Conservation (phyloP, 1,284 basidiomycete genomes). For the Leccinum fuscescens region DNA sequence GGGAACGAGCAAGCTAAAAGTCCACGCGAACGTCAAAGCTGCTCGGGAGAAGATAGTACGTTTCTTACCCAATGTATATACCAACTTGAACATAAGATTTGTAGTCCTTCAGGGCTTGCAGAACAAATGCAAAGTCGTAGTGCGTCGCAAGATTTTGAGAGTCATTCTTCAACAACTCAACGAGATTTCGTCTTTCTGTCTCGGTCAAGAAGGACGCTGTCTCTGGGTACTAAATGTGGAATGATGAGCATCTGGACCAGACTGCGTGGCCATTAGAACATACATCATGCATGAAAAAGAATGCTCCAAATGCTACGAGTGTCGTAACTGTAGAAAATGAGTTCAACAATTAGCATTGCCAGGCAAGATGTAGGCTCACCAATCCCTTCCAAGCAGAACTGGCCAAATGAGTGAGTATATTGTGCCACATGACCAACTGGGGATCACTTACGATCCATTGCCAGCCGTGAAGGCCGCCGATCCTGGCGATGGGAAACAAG, state of each 20-base stretch:
- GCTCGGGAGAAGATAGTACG: background rate
- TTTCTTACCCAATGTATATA: slow-evolving; percentile 43
- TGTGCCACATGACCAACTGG: background rate
- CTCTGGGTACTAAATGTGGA: slow-evolving; percentile 40
- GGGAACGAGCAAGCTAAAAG: slow-evolving; percentile 44
- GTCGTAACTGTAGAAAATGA: slow-evolving; percentile 32
- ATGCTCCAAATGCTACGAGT: slow-evolving; percentile 37
- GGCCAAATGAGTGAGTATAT: slow-evolving; percentile 6
- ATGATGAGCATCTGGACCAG: slow-evolving; percentile 1
- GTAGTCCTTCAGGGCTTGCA: slow-evolving; percentile 43
- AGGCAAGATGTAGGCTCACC: slow-evolving; percentile 11
- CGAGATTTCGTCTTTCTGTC: slow-evolving; percentile 35
- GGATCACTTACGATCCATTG: slow-evolving; percentile 47
- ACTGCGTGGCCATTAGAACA: slow-evolving; percentile 7
- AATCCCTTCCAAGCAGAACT: slow-evolving; percentile 37
- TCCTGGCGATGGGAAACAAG: slow-evolving; percentile 16
- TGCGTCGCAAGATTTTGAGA: slow-evolving; percentile 34
- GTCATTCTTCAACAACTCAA: slow-evolving; percentile 42
- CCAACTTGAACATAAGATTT: slow-evolving; percentile 45
- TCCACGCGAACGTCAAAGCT: slow-evolving; percentile 8
- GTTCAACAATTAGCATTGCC: background rate
- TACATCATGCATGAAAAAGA: slow-evolving; percentile 47
- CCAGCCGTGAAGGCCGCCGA: slow-evolving; percentile 43
- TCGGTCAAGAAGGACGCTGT: slow-evolving; percentile 46
- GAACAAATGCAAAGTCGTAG: slow-evolving; percentile 38